Base-by-base conservation (phyloP, 805 yeast species). In the Myxozyma melibiosi region DNA sequence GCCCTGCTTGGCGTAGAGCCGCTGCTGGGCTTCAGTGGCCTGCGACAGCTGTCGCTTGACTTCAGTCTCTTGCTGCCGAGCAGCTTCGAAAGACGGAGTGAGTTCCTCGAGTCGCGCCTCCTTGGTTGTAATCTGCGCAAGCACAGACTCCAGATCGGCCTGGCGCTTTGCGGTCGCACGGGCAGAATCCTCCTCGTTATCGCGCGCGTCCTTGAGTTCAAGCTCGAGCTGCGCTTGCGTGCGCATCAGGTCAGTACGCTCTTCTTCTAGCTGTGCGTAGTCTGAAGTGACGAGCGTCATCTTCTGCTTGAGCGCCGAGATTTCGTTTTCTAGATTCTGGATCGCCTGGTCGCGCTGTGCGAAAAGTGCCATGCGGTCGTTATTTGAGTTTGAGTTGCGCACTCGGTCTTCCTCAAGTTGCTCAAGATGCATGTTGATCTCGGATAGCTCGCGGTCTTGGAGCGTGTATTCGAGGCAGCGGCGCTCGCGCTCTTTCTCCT, bases 391-490 rank as follows among this genome's bases (percentile, higher is more conserved):
- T 20, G 84, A 70, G 3, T 80, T 72, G 8, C 73, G 71, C 24
- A 78, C 76, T 63, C 88, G 84, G 18, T 80, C 80, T 24, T 74
- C 76, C 48, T 87, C 92, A 41, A 86, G 73, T 14, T 70, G 73
- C 51, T 84, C 90, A 30, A 88, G 80, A 44, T 81, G 80, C 20
- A 78, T 78, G 28, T 80, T 81, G 25, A 89, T 73, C 39, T 82
- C 85, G 43, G 75, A 77, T 53, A 87, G 71, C 70, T 94, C 98
- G 49, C 92, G 79, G 67, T 87, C 94, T 67, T 83, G 84, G 8
- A 91, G 72, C 33, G 86, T 83, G 71, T 81, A 90, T 65, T 91
- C 96, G 16, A 82, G 77, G 31, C 84, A 79, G 67, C 89, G 86
- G 62, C 86, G 82, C 55, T 80, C 78, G 56, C 80, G 82, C 64